Evolutionary conservation across 768 basidiomycete species (phyloP), one percentile per base, ranked within the genome.

Genomic region (Boletellus ananiceps): DNA sequence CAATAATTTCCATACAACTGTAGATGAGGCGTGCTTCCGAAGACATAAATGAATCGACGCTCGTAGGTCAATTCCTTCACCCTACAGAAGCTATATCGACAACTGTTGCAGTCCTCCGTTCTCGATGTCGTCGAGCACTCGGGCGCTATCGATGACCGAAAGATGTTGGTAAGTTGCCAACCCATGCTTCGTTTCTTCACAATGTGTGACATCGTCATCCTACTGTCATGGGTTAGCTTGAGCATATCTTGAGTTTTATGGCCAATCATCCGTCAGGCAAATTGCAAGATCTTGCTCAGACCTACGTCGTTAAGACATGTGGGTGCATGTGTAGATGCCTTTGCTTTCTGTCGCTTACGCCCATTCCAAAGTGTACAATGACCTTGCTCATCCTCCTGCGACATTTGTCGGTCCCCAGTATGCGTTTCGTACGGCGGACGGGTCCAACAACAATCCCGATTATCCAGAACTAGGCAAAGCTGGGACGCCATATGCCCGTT

Each of bases 401-500:
- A 88, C 89, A 1, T 81, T 73, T 54, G 65, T 90, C 33, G 82
- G 87, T 15, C 70, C 75, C 21, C 56, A 79, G 44, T 83, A 81
- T 54, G 75, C 81, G 2, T 91, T 78, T 73, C 81, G 92, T 31
- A 64, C 77, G 1, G 84, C 88, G 4, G 91, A 93, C 64, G 92
- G 92, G 7, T 80, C 82, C 4, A 68, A 70, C 62, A 93, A 94
- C 69, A 93, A 91, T 58, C 72, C 82, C 39, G 72, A 75, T 46
- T 62, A 73, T 33, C 89, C 90, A 2, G 72, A 82, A 50, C 64
- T 93, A 69, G 92, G 92, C 40, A 84, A 83, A 71, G 87, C 90
- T 2, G 80, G 82, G 5, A 82, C 76, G 12, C 84, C 90, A 0
- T 93, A 93, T 62, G 77, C 88, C n/a, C 81, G 90, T 19, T 90